phyloP scores from a whole-genome alignment of 495 filamentous ascomycete genomes.

The Staphylotrichum tortipilum region DNA sequence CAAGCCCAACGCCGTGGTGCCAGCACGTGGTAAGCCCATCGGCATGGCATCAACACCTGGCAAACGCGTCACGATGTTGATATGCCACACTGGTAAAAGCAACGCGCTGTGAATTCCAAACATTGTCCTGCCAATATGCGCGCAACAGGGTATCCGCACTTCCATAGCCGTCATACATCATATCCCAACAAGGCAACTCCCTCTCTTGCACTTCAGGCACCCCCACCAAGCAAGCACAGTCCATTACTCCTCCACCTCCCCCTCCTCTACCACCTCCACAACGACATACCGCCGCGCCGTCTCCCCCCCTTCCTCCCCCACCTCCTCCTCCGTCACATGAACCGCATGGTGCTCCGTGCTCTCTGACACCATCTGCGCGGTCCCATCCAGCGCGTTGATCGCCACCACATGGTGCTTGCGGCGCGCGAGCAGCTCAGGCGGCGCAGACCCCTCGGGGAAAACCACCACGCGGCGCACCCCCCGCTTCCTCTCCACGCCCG shows the following conservation, averaged over 20 bases:
- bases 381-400: constrained; percentile 22
- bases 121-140: no score
- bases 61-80: no score
- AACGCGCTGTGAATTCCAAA: no score
- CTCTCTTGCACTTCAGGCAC: no score
- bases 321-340: constrained; percentile 19
- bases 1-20: no score
- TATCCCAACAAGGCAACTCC: no score
- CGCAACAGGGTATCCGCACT: no score
- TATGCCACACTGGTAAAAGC: no score
- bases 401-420: constrained; percentile 22
- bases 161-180: no score
- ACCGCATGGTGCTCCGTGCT: constrained; percentile 16
- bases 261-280: constrained; percentile 14
- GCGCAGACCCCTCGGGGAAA: constrained; percentile 21
- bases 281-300: constrained; percentile 23
- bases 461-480: constrained; percentile 23
- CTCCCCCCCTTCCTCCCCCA: constrained; percentile 6
- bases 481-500: not conserved
- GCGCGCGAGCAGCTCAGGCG: constrained; percentile 17
- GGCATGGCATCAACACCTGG: no score
- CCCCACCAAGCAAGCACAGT: no score
- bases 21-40: no score
- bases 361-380: constrained; percentile 13
- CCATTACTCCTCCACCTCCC: not conserved